Percentiles rank a stretch among this genome's conserved stretches.
Evolutionary conservation across 345 rosid genomes (phyloP).

Genomic region (Microthlaspi erraticum): DNA sequence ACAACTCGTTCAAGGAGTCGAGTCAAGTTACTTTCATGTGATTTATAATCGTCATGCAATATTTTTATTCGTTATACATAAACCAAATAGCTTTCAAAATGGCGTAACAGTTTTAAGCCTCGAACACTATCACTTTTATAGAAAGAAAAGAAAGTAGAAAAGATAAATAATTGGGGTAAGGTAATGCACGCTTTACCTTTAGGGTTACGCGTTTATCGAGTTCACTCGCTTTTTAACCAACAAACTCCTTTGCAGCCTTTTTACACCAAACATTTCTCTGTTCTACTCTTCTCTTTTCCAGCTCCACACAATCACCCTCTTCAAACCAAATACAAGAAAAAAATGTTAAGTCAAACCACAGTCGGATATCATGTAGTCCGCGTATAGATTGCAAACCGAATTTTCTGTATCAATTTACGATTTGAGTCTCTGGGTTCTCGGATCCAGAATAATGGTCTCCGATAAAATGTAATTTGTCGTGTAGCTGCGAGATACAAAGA

Average conservation of each 20-base stretch:
- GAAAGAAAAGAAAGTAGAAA: conserved; percentile 30
- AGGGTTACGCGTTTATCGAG: conserved; percentile 75
- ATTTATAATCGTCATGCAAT: neutral
- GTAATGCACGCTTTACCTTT: conserved; percentile 78
- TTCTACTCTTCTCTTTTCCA: conserved; percentile 39
- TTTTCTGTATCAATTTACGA: neutral
- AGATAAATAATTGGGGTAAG: conserved; percentile 45
- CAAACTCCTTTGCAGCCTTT: conserved; percentile 44
- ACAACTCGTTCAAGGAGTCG: neutral
- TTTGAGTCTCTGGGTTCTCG: conserved; percentile 22
- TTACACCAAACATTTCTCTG: conserved; percentile 27
- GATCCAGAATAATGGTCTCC: conserved; percentile 24
- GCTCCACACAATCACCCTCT: conserved; percentile 19
- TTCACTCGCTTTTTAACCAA: conserved; percentile 36
- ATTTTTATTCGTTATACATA: neutral
- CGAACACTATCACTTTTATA: conserved; percentile 2
- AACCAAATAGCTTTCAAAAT: neutral
- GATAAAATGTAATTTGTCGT: conserved; percentile 41
- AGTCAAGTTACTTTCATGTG: conserved; percentile 5
- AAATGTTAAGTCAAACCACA: conserved; percentile 2
- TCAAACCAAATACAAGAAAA: no score
- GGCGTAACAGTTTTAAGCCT: neutral
- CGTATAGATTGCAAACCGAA: conserved; percentile 16
- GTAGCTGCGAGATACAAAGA: conserved; percentile 23
- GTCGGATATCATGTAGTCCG: neutral